A percentile compares a stretch with the other conserved stretches of the same genome.
Evolutionary conservation across 2,329 filamentous ascomycete species (phyloP).

Genomic region (Ceratocystis ficicola): DNA sequence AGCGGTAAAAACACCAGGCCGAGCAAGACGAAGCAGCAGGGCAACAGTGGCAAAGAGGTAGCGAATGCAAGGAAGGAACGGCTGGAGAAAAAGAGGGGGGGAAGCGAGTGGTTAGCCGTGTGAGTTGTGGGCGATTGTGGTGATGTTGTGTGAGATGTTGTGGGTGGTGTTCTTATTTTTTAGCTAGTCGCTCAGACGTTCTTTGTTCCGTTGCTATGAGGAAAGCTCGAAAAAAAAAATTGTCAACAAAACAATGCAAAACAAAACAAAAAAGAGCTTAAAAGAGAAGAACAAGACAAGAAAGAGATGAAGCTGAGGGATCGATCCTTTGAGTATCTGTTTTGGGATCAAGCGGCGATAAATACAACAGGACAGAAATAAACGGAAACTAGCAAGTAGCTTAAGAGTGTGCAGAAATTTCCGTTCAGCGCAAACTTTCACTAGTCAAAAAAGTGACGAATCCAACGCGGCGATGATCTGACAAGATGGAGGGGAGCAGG

Average conservation of each 20-base stretch:
- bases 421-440: too few relatives aligned
- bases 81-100: neutral
- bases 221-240: neutral
- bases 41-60: neutral
- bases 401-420: too few relatives aligned
- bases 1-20: neutral
- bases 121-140: neutral
- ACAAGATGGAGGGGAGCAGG: too few relatives aligned
- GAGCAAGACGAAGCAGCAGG: neutral
- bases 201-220: neutral
- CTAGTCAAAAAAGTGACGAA: too few relatives aligned
- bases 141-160: neutral
- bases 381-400: too few relatives aligned
- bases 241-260: constrained; percentile 2
- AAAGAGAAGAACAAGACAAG: neutral
- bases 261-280: constrained; percentile 3
- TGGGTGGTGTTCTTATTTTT: neutral
- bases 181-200: neutral
- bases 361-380: neutral
- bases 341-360: neutral
- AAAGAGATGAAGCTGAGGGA: neutral
- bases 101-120: neutral
- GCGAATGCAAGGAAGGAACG: too few relatives aligned
- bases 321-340: neutral
- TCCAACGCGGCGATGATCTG: too few relatives aligned